Conservation (phyloP, 2,329 filamentous ascomycete species). For the Alternaria conjuncta region DNA sequence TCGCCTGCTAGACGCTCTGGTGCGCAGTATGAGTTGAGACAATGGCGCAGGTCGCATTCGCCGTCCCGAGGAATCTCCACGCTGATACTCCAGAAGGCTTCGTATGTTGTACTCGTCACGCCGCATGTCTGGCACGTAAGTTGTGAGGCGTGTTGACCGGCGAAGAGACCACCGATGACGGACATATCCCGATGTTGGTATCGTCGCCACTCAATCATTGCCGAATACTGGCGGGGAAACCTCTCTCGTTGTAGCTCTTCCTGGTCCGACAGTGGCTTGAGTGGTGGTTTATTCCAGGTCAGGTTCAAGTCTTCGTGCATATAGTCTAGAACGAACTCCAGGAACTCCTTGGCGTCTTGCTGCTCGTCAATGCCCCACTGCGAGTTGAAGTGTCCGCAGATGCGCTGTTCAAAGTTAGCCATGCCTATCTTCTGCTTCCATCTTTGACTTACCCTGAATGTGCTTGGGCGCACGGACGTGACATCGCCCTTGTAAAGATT, state of each 20-base stretch:
- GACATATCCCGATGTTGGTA: constrained; percentile 74
- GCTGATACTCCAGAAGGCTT: constrained; percentile 73
- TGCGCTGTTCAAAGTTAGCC: constrained; percentile 49
- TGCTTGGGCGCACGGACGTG: constrained; percentile 53
- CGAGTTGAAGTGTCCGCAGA: constrained; percentile 68
- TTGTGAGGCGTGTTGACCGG: constrained; percentile 70
- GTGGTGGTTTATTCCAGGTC: constrained; percentile 64
- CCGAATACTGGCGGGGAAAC: constrained; percentile 68
- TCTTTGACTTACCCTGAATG: constrained; percentile 49
- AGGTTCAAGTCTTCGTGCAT: constrained; percentile 86
- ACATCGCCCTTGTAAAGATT: constrained; percentile 68
- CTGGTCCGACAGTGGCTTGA: constrained; percentile 63
- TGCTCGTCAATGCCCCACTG: constrained; percentile 77
- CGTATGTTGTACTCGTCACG: constrained; percentile 70
- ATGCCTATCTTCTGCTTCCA: neutral
- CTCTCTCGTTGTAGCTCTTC: constrained; percentile 68
- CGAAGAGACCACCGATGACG: constrained; percentile 81
- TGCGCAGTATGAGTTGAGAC: constrained; percentile 72
- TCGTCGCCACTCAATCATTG: constrained; percentile 74
- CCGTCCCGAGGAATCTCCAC: constrained; percentile 71
- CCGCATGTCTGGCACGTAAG: constrained; percentile 67
- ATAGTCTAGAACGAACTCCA: constrained; percentile 79
- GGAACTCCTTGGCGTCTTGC: constrained; percentile 91
- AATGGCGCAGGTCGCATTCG: constrained; percentile 68
- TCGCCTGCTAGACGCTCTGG: constrained; percentile 72